Evolutionary conservation across 306 rosid genomes (phyloP).

Genomic region (Lotus japonicus): DNA sequence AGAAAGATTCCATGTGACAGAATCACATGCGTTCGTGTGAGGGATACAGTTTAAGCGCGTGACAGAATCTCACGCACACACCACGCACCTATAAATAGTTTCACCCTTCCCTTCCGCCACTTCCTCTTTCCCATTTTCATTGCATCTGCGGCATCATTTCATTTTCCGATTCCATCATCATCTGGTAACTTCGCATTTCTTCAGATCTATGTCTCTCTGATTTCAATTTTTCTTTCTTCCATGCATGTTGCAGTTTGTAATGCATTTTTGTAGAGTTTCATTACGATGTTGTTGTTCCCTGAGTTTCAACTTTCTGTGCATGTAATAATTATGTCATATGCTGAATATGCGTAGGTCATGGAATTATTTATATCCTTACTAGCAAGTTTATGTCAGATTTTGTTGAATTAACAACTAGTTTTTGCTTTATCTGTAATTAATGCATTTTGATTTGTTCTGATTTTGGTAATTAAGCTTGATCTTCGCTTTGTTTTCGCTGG

Average conservation of each 20-base stretch:
- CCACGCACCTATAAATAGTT: background rate
- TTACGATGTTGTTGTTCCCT: background rate
- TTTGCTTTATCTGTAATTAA: background rate
- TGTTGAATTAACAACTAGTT: background rate
- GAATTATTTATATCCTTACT: no score
- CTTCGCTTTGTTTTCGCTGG: background rate
- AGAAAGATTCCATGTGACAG: background rate
- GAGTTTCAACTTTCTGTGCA: background rate
- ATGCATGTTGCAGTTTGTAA: background rate
- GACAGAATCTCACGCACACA: background rate
- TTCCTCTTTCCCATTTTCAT: background rate
- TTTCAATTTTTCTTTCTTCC: background rate
- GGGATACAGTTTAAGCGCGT: slow-evolving; percentile 9
- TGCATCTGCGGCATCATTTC: background rate
- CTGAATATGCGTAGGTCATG: background rate
- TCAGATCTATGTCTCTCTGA: slow-evolving; percentile 1
- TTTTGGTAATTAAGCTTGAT: background rate
- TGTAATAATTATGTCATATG: background rate
- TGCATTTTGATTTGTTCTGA: background rate
- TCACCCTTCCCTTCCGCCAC: no score
- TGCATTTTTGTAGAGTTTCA: no score
- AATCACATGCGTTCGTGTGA: background rate
- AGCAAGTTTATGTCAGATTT: no score
- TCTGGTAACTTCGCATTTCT: background rate
- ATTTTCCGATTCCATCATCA: background rate